Conservation (phyloP, 1,284 basidiomycete species). For the Entoloma clypeatum region DNA sequence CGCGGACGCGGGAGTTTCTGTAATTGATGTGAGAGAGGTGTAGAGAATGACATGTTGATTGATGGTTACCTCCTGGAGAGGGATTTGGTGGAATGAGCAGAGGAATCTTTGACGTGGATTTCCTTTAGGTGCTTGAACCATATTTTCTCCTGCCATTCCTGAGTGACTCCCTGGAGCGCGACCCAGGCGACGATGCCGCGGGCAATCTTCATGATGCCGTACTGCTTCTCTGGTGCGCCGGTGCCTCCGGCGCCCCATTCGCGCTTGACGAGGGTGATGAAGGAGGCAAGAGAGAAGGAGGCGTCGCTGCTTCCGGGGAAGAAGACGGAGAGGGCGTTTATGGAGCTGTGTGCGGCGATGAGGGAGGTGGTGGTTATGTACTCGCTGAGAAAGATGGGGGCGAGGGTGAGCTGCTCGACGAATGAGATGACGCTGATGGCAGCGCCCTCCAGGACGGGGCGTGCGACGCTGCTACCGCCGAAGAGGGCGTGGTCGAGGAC, state of each 20-base stretch:
- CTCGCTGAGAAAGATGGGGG: slow-evolving; percentile 69
- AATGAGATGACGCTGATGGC: slow-evolving; percentile 60
- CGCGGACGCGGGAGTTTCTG: slow-evolving; percentile 54
- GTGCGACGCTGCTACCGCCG: slow-evolving; percentile 53
- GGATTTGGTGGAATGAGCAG: slow-evolving; percentile 24
- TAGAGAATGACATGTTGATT: background rate
- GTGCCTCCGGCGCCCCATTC: slow-evolving; percentile 62
- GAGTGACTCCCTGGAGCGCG: slow-evolving; percentile 71
- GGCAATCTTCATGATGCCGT: slow-evolving; percentile 59
- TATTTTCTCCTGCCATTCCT: slow-evolving; percentile 67
- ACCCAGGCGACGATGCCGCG: slow-evolving; percentile 73
- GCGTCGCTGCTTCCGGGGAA: slow-evolving; percentile 75
- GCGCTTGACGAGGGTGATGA: slow-evolving; percentile 64
- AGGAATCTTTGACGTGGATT: slow-evolving; percentile 54
- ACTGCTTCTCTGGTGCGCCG: slow-evolving; percentile 55
- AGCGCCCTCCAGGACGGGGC: slow-evolving; percentile 52
- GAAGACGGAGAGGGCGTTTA: slow-evolving; percentile 66
- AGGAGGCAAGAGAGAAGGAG: slow-evolving; percentile 74
- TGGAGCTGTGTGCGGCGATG: slow-evolving; percentile 65
- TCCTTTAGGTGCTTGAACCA: slow-evolving; percentile 66
- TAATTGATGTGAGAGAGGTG: slow-evolving; percentile 4
- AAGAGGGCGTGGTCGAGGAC: slow-evolving; percentile 62
- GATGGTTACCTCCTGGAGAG: slow-evolving; percentile 31
- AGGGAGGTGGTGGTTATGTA: slow-evolving; percentile 73
- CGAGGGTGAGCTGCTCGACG: slow-evolving; percentile 66